Base-by-base conservation (phyloP, 2,329 filamentous ascomycete species). In the Delphinella strobiligena region DNA sequence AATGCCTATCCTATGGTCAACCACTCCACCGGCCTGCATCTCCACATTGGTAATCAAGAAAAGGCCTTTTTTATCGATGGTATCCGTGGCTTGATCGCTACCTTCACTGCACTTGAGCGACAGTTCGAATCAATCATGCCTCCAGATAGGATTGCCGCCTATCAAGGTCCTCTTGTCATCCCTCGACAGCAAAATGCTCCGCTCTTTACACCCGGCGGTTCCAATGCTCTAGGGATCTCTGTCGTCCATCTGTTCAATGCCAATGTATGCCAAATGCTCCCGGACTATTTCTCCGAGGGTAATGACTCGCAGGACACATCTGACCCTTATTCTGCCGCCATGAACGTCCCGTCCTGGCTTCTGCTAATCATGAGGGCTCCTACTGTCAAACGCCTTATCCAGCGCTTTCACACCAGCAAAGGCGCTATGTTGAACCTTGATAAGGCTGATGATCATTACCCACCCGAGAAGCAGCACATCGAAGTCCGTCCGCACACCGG, bases 51-150 rank as follows among this genome's bases (percentile, higher is more conserved):
- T 4, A 36, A 29, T 19, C 16, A 10, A 8, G 19, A 32, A 4
- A 2, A 3, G 1, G 2, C 3, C 5, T 15, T 16, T 4, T 15
- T 34, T 12, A 27, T 17, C 3, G 11, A 29, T 5, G 19, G 12
- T 10, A 16, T 24, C 7, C 7, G 29, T n/a, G 34, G 38, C 2
- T 27, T 41, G 12, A 27, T 36, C n/a, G 29, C 11, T 15, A 18
- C 27, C 8, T 41, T 36, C 12, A 27, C 38, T 8, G 38, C 38
- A 11, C 29, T 37, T 4, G 38, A 41, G 8, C 27, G 38, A 12
- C 11, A 15, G 9, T 36, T 41, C 16, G 38, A 41, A 17, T 4
- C 14, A 7, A 18, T 36, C 4, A 5, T 33, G 4, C 34, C 38
- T 2, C 3, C 12, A 7, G 31, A 24, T 9, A 31, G 38, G 32